A percentile compares a stretch with the other conserved stretches of the same genome.
phyloP scores from a whole-genome alignment of 176 grass and related monocot genomes.

The Musa troglodytarum region DNA sequence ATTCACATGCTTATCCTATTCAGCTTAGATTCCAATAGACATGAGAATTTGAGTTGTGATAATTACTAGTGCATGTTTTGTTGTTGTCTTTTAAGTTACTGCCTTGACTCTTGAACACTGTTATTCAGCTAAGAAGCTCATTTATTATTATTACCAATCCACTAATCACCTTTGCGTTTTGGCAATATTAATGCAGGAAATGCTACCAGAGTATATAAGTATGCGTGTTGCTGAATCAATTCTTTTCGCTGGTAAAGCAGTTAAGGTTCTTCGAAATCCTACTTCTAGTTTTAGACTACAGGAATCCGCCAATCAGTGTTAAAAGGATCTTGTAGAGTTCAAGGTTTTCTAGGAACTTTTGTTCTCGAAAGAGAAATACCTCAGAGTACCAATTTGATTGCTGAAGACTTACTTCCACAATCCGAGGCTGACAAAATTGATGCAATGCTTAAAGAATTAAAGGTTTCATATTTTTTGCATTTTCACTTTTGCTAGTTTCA shows the following conservation, averaged over 20 bases:
- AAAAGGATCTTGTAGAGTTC: constrained; percentile 53
- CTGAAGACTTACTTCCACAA: constrained; percentile 88
- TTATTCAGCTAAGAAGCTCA: background rate
- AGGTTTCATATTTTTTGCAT: constrained; percentile 33
- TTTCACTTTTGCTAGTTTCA: background rate
- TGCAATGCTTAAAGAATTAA: constrained; percentile 80
- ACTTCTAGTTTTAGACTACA: constrained; percentile 58
- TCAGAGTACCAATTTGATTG: constrained; percentile 40
- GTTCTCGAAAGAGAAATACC: constrained; percentile 34
- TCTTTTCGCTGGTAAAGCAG: constrained; percentile 94
- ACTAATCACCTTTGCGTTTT: background rate
- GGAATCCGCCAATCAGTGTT: constrained; percentile 39
- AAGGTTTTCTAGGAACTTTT: constrained; percentile 41
- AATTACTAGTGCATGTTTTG: background rate
- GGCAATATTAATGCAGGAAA: constrained; percentile 42
- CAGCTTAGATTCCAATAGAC: background rate
- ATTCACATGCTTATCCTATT: background rate
- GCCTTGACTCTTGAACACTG: too few species aligned
- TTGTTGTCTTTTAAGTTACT: background rate
- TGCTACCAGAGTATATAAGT: constrained; percentile 91
- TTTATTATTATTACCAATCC: background rate
- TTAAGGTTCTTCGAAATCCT: constrained; percentile 85
- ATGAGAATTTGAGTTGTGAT: background rate
- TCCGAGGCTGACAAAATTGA: constrained; percentile 87
- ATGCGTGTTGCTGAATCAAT: constrained; percentile 95